Base-by-base conservation (phyloP, 805 yeast species). In the Candida namnaoensis region DNA sequence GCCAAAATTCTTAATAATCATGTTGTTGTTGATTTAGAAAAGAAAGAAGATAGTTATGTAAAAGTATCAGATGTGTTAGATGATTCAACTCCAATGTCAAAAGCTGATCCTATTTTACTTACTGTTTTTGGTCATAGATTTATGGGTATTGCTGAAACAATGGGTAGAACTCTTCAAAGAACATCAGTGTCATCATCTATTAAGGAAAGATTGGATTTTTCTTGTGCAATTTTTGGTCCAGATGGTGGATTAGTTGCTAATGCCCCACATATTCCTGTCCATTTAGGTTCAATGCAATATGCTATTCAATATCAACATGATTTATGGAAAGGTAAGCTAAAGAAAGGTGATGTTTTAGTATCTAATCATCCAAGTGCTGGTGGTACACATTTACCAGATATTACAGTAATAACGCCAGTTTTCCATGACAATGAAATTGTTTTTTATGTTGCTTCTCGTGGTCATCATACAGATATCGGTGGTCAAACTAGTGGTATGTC, bases 401-500 rank as follows among this genome's bases (percentile, higher is more conserved):
- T 90, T 48, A 90, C 97, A 0, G 95, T 90, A 10, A 80, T 91
- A 37, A 85, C 96, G 0, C 98, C 98, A 0, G 88, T 90, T 2
- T 83, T 87, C 55, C 67, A 76, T n/a, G 68, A 69, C 24, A 69
- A 65, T 23, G 60, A 66, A 41, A 71, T 87, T 32, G 75, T 87
- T 26, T 90, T 90, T 58, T 90, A 87, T 69, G 88, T 87, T 12
- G 98, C 97, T 1, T 82, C 95, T 0, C 71, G 98, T 48, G 97
- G 96, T 2, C 98, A 90, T 62, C 97, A 91, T 63, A 90, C 96
- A 5, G 98, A 90, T 61, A 90, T 91, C 54, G 97, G 98, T 14
- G 95, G 95, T 44, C 64, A 87, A 32, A 95, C 97, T 1, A 97
- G 97, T 1, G 83, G 95, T 0, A 88, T 90, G 88, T 96, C 97